phyloP scores from a whole-genome alignment of 352 stramenopile species.

The Phytophthora hybrid region DNA sequence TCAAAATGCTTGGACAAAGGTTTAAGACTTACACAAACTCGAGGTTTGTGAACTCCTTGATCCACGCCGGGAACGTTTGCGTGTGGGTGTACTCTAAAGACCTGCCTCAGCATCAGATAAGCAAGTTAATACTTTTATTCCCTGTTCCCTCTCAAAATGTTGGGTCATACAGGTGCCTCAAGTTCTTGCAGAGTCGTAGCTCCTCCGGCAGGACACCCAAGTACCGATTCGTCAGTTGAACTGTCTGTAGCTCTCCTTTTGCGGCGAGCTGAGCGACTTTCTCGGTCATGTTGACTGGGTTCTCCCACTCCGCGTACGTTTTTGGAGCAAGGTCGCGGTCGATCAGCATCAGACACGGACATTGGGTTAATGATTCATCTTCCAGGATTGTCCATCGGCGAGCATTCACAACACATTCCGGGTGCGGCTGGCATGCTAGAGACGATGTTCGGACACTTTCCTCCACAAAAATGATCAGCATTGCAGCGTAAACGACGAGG shows the following conservation, averaged over 20 bases:
- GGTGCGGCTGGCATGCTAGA: background rate
- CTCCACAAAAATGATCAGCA: constrained; percentile 1
- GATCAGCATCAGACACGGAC: background rate
- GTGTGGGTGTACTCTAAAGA: constrained; percentile 31
- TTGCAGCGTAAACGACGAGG: background rate
- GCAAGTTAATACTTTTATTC: background rate
- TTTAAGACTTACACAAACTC: constrained; percentile 36
- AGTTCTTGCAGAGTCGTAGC: constrained; percentile 4
- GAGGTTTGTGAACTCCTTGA: constrained; percentile 32
- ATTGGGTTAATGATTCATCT: background rate
- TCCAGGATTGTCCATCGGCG: background rate
- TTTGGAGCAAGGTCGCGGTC: background rate
- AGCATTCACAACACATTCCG: background rate
- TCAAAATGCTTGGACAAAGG: no score
- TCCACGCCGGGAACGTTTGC: constrained; percentile 15
- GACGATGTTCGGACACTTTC: background rate
- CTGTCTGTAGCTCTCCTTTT: background rate
- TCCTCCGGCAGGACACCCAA: constrained; percentile 34
- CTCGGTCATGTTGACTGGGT: background rate
- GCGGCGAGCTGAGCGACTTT: background rate
- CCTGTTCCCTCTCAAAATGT: constrained; percentile 32
- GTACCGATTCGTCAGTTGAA: constrained; percentile 27
- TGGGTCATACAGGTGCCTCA: background rate
- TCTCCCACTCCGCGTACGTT: background rate
- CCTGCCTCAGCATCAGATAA: constrained; percentile 8